Base-by-base conservation (phyloP, 306 rosid species). In the Cicer judaicum region DNA sequence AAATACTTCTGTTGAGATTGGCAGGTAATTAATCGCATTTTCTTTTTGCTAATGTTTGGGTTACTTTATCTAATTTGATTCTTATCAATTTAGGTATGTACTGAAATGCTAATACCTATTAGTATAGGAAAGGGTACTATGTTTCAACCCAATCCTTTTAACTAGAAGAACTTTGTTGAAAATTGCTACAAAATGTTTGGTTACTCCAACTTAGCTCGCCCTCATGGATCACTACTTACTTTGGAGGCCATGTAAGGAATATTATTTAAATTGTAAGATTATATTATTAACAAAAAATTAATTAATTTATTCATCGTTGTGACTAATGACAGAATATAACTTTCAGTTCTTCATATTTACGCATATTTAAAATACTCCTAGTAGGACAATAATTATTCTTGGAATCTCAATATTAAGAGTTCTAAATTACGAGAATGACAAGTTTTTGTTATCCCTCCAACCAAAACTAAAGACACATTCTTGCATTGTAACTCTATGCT, bases 171-270 rank as follows among this genome's bases (percentile, higher is more conserved):
- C 7, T 86, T 8, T 70, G 60, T 21, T 12, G 4, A 66, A 8
- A 5, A 0, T 0, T 89, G 93, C 86, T 56, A 72, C 24, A 6
- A 9, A 4, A 0, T 0, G 7, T 89, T 48, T 62, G 90, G 92
- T 2, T 89, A 89, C 63, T 77, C 82, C 3, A 24, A 24, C 29
- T 24, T 24, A 8, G 85, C 93, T 76, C 84, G 87, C 0, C 87
- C 90, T 10, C 82, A 89, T 91, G 87, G 93, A 75, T 79, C 69
- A 84, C 90, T 18, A 76, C 81, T 48, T 87, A 87, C 50, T 91
- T 80, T 54, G 93, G 24, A 21, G 24, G 2, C 24, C 2, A 21
- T 21, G 24, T 2, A 21, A 21, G 24, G 0, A 21, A 21, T 21
- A 21, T 1, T 21, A 0, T 21, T 21, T 21, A 21, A 21, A 21